These are phyloP conservation scores for Pythium pyrilobum DNA, from an alignment of 352 stramenopile species.

Conservation along the genomic window DNA sequence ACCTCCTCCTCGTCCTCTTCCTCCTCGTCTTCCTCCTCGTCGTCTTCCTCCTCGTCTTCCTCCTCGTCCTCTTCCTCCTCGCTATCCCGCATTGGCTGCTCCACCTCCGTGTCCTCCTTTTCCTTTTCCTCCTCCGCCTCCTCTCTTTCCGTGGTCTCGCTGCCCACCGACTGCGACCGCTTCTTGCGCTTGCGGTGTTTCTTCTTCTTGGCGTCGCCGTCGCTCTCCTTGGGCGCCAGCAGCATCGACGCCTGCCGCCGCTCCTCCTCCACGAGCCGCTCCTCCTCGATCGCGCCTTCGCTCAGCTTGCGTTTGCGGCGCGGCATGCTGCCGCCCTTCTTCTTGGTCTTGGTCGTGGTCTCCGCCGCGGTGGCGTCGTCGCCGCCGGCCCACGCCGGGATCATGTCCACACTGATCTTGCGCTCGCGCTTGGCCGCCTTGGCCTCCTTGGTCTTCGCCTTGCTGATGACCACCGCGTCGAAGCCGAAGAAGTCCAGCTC, in stretches of 20 bases:
- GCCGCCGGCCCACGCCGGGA: conserved; percentile 56
- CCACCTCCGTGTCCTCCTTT: conserved; percentile 14
- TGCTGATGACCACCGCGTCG: conserved; percentile 31
- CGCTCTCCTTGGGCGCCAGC: conserved; percentile 35
- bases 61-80: conserved; percentile 14
- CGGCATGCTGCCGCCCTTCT: conserved; percentile 53
- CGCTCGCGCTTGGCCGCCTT: conserved; percentile 25
- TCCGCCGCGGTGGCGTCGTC: not conserved
- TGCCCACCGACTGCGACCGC: conserved; percentile 17
- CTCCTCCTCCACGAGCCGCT: conserved; percentile 59
- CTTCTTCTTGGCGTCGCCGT: conserved; percentile 30
- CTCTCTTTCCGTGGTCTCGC: conserved; percentile 9
- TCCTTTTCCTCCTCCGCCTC: conserved; percentile 25
- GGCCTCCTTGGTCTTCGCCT: not conserved
- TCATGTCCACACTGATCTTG: conserved; percentile 67
- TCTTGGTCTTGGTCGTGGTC: conserved; percentile 29
- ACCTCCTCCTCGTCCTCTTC: not conserved
- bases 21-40: not conserved
- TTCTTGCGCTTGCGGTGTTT: conserved; percentile 32
- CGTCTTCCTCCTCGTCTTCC: conserved; percentile 1
- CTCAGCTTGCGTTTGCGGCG: conserved; percentile 82
- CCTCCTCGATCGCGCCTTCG: conserved; percentile 70
- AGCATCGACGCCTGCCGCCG: conserved; percentile 60
- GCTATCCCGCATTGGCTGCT: conserved; percentile 20
- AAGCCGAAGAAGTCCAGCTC: conserved; percentile 83